phyloP scores from a whole-genome alignment of 1,284 basidiomycete genomes.

The Gymnopus androsaceus region DNA sequence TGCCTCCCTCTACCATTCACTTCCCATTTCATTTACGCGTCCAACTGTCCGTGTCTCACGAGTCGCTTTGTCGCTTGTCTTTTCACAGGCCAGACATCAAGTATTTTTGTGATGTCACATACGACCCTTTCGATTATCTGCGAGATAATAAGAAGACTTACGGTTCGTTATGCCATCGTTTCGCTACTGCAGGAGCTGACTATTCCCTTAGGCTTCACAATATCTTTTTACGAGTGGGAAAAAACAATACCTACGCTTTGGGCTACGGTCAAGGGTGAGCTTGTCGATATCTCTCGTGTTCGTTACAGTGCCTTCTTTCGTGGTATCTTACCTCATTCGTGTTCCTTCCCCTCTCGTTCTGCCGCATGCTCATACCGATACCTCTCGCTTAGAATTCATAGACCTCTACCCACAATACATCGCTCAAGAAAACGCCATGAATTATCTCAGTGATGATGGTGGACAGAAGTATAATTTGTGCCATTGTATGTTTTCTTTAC shows the following conservation, averaged over 20 bases:
- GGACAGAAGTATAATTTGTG: constrained; percentile 79
- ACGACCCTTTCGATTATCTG: constrained; percentile 80
- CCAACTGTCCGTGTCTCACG: no score
- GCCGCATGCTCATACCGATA: not conserved
- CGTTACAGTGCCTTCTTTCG: no score
- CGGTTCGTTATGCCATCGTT: constrained; percentile 52
- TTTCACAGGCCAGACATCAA: constrained; percentile 60
- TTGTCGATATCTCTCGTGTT: not conserved
- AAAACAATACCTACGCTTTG: constrained; percentile 81
- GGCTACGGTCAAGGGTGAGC: constrained; percentile 68
- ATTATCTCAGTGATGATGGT: constrained; percentile 71
- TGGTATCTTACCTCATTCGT: not conserved
- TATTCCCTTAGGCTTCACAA: constrained; percentile 80
- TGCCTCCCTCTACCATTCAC: constrained; percentile 47
- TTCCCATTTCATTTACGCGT: no score
- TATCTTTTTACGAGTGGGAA: constrained; percentile 77
- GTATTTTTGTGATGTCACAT: constrained; percentile 73
- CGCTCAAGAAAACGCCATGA: constrained; percentile 69
- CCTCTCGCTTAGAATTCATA: constrained; percentile 60
- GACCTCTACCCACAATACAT: constrained; percentile 67
- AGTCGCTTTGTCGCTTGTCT: not conserved
- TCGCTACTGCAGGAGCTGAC: constrained; percentile 57
- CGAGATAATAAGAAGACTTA: constrained; percentile 73
- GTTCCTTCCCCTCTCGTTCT: not conserved
- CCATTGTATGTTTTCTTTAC: constrained; percentile 70